Evolutionary conservation across 2,329 filamentous ascomycete species (phyloP).

Genomic region (Periconia sp.): DNA sequence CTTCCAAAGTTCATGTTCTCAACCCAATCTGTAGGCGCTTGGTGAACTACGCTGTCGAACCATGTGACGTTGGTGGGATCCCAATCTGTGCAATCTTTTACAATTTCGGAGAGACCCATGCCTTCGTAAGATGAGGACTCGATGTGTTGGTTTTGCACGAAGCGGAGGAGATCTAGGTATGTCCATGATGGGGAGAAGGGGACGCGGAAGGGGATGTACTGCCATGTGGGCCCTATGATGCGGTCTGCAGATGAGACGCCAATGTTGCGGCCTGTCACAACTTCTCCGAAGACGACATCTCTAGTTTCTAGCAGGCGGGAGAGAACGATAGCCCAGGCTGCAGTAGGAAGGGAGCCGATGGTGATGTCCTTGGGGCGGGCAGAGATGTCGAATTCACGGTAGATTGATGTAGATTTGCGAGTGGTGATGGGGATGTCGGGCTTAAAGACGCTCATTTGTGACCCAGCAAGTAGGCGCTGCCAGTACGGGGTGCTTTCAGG

Average conservation of each 20-base stretch:
- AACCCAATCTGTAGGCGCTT: conserved; percentile 57
- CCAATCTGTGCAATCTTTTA: conserved; percentile 42
- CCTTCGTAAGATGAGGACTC: conserved; percentile 41
- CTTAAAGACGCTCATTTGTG: conserved; percentile 53
- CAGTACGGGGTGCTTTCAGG: conserved; percentile 65
- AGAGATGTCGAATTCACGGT: conserved; percentile 44
- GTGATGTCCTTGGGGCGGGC: conserved; percentile 62
- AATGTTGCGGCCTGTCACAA: conserved; percentile 68
- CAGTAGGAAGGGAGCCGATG: conserved; percentile 69
- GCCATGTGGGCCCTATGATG: conserved; percentile 70
- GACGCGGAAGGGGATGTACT: conserved; percentile 70
- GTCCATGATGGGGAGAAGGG: conserved; percentile 58
- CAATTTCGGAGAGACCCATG: conserved; percentile 45
- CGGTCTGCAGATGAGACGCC: conserved; percentile 61
- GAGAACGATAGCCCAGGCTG: conserved; percentile 69
- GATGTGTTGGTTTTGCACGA: conserved; percentile 45
- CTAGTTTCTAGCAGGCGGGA: conserved; percentile 58
- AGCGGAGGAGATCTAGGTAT: conserved; percentile 37
- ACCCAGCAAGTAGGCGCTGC: conserved; percentile 63
- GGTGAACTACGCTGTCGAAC: conserved; percentile 49
- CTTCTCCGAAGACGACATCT: conserved; percentile 71
- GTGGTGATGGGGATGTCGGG: conserved; percentile 36
- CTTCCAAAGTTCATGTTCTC: conserved; percentile 58
- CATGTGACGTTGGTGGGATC: conserved; percentile 28
- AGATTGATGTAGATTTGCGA: conserved; percentile 35